Evolutionary conservation across 805 yeast species (phyloP).

Genomic region (Priceomyces medius): DNA sequence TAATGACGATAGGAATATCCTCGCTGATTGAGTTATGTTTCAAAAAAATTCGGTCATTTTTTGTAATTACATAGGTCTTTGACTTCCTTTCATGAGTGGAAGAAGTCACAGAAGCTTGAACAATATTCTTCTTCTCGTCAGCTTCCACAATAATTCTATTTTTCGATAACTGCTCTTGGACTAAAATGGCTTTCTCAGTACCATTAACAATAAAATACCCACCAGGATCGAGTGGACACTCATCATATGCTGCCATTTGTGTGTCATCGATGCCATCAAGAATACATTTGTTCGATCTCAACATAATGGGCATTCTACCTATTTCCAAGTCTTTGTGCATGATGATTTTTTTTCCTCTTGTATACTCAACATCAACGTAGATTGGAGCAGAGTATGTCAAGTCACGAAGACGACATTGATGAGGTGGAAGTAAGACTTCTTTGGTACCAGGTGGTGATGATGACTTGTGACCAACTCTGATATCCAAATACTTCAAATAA

Average conservation of each 20-base stretch:
- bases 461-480: conserved; percentile 83
- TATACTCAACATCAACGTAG: conserved; percentile 94
- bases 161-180: conserved; percentile 94
- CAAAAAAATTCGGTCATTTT: conserved; percentile 81
- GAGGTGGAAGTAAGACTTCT: conserved; percentile 79
- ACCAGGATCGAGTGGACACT: conserved; percentile 98
- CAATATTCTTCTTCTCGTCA: conserved; percentile 89
- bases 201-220: conserved; percentile 98
- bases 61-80: conserved; percentile 92
- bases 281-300: conserved; percentile 88
- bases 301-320: conserved; percentile 99
- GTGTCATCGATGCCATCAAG: conserved; percentile 73
- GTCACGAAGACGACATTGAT: conserved; percentile 92
- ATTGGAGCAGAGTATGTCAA: conserved; percentile 94
- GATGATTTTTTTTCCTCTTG: conserved; percentile 90
- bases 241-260: conserved; percentile 85
- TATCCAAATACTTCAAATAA: conserved; percentile 88
- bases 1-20: conserved; percentile 91
- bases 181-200: conserved; percentile 94
- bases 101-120: conserved; percentile 96
- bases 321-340: conserved; percentile 88
- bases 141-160: conserved; percentile 98
- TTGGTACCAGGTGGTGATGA: conserved; percentile 47
- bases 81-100: conserved; percentile 98
- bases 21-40: conserved; percentile 95